A percentile compares a stretch with the other conserved stretches of the same genome.
These are phyloP conservation scores for Stramenopiles sp. DNA, from an alignment of 352 stramenopile species.

Conservation along the genomic window DNA sequence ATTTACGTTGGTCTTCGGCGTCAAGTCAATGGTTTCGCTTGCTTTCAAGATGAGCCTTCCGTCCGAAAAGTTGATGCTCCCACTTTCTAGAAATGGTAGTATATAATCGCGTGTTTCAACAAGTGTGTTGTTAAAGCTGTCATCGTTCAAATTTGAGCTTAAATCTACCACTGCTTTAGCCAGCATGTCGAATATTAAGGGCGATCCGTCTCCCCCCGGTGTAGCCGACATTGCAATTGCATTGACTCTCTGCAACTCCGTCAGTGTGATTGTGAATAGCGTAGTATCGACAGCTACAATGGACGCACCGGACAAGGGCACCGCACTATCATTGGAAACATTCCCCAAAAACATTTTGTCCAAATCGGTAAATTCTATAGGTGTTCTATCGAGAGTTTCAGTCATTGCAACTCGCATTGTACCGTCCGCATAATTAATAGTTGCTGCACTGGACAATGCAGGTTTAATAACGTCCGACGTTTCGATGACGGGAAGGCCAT, in stretches of 20 bases:
- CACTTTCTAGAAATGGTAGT: neutral
- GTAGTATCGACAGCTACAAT: neutral
- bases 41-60: neutral
- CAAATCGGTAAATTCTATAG: too few relatives aligned
- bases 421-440: neutral
- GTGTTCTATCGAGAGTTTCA: too few relatives aligned
- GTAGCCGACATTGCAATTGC: neutral
- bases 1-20: neutral
- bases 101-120: neutral
- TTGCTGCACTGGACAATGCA: neutral
- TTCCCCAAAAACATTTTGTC: too few relatives aligned
- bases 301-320: neutral
- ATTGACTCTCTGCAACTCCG: neutral
- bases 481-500: neutral
- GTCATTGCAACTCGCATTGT: neutral
- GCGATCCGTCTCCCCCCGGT: neutral
- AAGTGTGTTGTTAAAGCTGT: neutral
- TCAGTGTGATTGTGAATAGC: neutral
- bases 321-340: too few relatives aligned
- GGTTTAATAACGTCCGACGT: neutral
- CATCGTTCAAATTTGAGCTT: neutral
- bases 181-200: neutral
- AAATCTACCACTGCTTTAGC: neutral
- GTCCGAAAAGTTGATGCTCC: neutral
- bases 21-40: neutral